These are phyloP conservation scores for Plantago lanceolata DNA, from an alignment of 305 asterid genomes.

Conservation along the genomic window DNA sequence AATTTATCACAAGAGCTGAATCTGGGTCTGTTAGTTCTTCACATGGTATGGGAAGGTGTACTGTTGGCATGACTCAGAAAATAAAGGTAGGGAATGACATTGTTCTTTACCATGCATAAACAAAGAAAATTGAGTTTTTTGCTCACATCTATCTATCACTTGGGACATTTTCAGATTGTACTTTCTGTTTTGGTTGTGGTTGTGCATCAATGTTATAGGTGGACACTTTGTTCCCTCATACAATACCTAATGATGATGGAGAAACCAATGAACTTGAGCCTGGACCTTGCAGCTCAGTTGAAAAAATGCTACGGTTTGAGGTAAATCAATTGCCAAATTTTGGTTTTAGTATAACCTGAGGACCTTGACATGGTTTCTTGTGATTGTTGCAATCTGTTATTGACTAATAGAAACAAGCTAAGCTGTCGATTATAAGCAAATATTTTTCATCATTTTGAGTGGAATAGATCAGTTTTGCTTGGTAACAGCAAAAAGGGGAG, in stretches of 20 bases:
- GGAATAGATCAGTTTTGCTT: too few species aligned
- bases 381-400: too few species aligned
- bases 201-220: slow-evolving; percentile 30
- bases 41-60: slow-evolving; percentile 20
- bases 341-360: too few species aligned
- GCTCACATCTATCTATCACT: background rate
- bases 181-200: slow-evolving; percentile 2
- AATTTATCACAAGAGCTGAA: slow-evolving; percentile 22
- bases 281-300: slow-evolving; percentile 31
- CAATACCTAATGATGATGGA: slow-evolving; percentile 29
- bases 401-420: too few species aligned
- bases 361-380: too few species aligned
- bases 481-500: too few species aligned
- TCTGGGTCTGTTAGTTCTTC: slow-evolving; percentile 23
- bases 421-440: too few species aligned
- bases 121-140: background rate
- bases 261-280: slow-evolving; percentile 30
- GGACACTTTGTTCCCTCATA: slow-evolving; percentile 15
- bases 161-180: background rate
- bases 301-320: slow-evolving; percentile 74
- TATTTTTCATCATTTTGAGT: too few species aligned
- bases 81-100: slow-evolving; percentile 23
- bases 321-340: slow-evolving; percentile 29
- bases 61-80: slow-evolving; percentile 18
- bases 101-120: slow-evolving; percentile 1